A percentile compares a stretch with the other conserved stretches of the same genome.
phyloP scores from a whole-genome alignment of 768 basidiomycete genomes.

The Coprinopsis cinerea region DNA sequence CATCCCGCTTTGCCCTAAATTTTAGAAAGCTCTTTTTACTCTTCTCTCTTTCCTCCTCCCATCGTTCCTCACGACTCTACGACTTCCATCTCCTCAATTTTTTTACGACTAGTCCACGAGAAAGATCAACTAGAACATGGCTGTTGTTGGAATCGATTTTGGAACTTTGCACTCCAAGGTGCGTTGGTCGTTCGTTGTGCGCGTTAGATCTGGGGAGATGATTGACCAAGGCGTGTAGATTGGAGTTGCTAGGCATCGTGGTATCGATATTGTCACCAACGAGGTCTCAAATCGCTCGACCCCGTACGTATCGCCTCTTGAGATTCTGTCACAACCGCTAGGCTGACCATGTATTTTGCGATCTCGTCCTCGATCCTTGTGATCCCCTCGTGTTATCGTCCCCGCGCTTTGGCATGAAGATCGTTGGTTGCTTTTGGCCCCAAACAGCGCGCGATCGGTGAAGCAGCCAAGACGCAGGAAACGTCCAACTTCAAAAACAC shows the following conservation, averaged over 20 bases:
- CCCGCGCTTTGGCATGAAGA: too few species aligned
- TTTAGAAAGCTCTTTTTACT: slow-evolving; percentile 8
- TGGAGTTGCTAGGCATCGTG: slow-evolving; percentile 91
- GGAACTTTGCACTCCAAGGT: slow-evolving; percentile 89
- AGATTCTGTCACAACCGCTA: too few species aligned
- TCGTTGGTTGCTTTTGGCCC: slow-evolving; percentile 93
- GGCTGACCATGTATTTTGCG: too few species aligned
- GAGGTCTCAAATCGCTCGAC: slow-evolving; percentile 97
- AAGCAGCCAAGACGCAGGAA: slow-evolving; percentile 95
- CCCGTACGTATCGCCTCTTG: slow-evolving; percentile 59
- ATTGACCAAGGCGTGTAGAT: slow-evolving; percentile 65
- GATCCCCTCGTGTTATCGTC: too few species aligned
- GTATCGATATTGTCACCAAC: slow-evolving; percentile 98
- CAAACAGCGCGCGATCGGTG: slow-evolving; percentile 88
- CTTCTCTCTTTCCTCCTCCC: too few species aligned
- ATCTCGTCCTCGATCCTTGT: too few species aligned
- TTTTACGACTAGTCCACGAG: slow-evolving; percentile 10
- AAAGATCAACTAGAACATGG: slow-evolving; percentile 44
- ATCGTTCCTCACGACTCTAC: slow-evolving; percentile 3
- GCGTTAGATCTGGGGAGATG: slow-evolving; percentile 12
- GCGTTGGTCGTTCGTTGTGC: slow-evolving; percentile 10
- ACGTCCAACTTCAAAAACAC: slow-evolving; percentile 99
- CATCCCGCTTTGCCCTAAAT: slow-evolving; percentile 4
- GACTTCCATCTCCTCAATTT: slow-evolving; percentile 11
- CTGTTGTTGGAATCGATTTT: slow-evolving; percentile 94